A percentile compares a stretch with the other conserved stretches of the same genome.
These are phyloP conservation scores for Pouteria glomerata DNA, from an alignment of 148 eudicot genomes.

Conservation along the genomic window DNA sequence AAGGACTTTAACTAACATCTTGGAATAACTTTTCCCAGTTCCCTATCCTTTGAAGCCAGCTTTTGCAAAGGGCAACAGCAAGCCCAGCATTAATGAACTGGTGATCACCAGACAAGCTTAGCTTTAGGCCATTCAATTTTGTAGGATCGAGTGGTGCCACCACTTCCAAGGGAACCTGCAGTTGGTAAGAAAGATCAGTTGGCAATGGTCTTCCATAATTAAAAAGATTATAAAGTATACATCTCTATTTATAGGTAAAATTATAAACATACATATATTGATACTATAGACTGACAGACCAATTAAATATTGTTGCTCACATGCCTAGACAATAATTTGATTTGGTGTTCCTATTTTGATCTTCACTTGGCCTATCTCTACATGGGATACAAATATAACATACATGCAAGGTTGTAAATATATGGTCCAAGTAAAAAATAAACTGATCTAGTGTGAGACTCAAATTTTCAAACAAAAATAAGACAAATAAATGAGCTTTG, in stretches of 20 bases:
- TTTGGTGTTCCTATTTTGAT: background rate
- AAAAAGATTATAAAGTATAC: background rate
- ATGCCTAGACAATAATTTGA: no score
- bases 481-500: no score
- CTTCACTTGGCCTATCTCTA: background rate
- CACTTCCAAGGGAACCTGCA: constrained; percentile 66
- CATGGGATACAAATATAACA: background rate
- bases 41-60: constrained; percentile 63
- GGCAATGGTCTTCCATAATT: background rate
- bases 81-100: constrained; percentile 73
- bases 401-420: background rate
- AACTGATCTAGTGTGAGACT: background rate
- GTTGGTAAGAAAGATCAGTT: constrained; percentile 13
- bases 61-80: constrained; percentile 74
- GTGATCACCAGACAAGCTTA: constrained; percentile 86
- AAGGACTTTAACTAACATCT: constrained; percentile 34
- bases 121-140: constrained; percentile 45
- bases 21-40: constrained; percentile 42
- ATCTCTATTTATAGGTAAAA: background rate
- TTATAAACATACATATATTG: background rate
- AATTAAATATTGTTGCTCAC: no score
- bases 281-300: no score
- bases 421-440: background rate
- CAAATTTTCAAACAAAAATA: background rate
- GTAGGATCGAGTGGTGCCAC: constrained; percentile 47